Evolutionary conservation across 2,329 filamentous ascomycete genomes (phyloP), one percentile per base, ranked within the genome.

Genomic region (Xylariaceae sp.): DNA sequence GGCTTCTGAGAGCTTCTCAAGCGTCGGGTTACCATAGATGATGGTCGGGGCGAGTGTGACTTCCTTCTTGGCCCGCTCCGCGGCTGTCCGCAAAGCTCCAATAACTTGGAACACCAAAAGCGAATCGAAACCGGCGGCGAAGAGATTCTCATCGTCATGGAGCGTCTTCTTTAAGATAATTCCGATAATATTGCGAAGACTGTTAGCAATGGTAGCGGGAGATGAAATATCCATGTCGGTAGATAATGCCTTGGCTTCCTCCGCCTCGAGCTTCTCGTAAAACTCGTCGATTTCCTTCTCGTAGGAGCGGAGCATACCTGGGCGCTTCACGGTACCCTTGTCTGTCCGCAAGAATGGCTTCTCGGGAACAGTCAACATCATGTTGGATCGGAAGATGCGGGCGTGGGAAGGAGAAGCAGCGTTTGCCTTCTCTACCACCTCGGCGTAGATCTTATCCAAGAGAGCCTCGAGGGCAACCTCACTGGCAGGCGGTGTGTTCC

Each of bases 21-120:
- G 55, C 0, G 62, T 68, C 0, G 66, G 65, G 44, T 69, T 58
- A 14, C 59, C 56, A 48, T 69, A 70, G 34, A 70, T 64, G 2
- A 65, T 59, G 4, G 65, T 62, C 37, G 67, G 67, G 6, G 65
- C 66, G 1, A 66, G 50, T 2, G 61, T 56, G 1, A 37, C 57
- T 35, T 27, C 57, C 53, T 11, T 55, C 55, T 14, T 48, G 11
- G 39, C 61, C 53, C 42, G 60, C 54, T 16, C 68, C 40, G n/a
- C 64, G 54, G 14, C 55, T 48, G 71, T 53, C 42, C 61, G 54
- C 21, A 62, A 57, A 49, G 65, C 50, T 38, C 59, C 62, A 37
- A 67, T 64, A 14, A 69, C 63, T 42, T 70, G 54, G 45, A 55
- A 55, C 5, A 55, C 54, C 14, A 55, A 62, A 32, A 71, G 56